Base-by-base conservation (phyloP, 1,284 basidiomycete genomes). In the Coniophora puteana region DNA sequence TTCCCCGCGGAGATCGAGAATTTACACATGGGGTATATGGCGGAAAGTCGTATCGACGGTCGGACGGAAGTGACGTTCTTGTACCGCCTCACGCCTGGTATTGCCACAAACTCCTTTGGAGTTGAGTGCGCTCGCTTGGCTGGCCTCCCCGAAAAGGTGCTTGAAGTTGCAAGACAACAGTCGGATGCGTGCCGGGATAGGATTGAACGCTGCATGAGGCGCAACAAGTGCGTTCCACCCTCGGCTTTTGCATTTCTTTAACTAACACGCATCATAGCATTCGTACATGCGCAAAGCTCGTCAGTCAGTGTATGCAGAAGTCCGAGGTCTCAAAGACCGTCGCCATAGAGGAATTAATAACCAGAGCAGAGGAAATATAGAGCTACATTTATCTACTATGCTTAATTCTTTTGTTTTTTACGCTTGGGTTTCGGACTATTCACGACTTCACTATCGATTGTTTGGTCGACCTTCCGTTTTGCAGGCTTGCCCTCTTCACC, bases 71-170 rank as follows among this genome's bases (percentile, higher is more conserved):
- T 96, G 29, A 89, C 84, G 3, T 97, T 96, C 63, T 65, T 94
- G 18, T 97, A 94, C 61, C 74, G 68, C 28, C 68, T 96, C 8
- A 74, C 76, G 1, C 60, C 66, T 3, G 92, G 92, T 2, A 69
- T 92, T 31, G 84, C 91, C 8, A 58, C 68, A 65, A 84, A 87
- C 44, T 92, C 89, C 0, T 94, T 93, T 58, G 91, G 91, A 5
- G 83, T 94, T 4, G 92, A 93, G 68, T 93, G 91, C 59, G 91
- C 84, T 8, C 76, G 89, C 35, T 72, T 93, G n/a, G 92, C 92
- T 0, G 83, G 83, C 12, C 59, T 95, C 31, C 82, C 89, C 0
- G 82, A 85, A 47, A 47, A 64, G 1, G 66, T 95, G 3, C 69
- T 94, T 6, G 59, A 63, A 5, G 61, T 70, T 3, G 91, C 91